These are phyloP conservation scores for Ophiostoma novo-ulmi DNA, from an alignment of 2,329 filamentous ascomycete genomes.

Conservation along the genomic window DNA sequence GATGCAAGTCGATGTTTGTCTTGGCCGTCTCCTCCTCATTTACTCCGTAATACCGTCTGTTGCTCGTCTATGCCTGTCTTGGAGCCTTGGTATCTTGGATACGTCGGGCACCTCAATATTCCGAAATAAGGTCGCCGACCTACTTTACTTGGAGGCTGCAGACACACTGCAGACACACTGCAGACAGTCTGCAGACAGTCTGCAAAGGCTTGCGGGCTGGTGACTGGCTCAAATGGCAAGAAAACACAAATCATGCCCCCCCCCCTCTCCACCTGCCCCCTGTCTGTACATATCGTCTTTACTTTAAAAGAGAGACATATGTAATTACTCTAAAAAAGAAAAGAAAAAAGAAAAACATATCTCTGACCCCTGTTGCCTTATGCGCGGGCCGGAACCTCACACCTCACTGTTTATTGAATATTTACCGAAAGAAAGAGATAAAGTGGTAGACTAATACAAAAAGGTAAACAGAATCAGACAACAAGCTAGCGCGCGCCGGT, in stretches of 20 bases:
- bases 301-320: neutral
- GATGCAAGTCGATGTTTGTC: neutral
- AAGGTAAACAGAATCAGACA: neutral
- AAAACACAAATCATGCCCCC: neutral
- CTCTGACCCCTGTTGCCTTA: constrained; percentile 4
- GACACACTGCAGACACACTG: neutral
- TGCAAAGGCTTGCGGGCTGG: neutral
- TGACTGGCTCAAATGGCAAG: neutral
- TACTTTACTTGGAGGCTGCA: constrained; percentile 15
- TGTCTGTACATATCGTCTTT: neutral
- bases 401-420: neutral
- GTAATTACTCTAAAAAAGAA: neutral
- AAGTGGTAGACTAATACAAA: neutral
- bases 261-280: constrained; percentile 9
- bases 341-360: neutral
- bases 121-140: constrained; percentile 25
- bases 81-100: constrained; percentile 2
- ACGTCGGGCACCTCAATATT: constrained; percentile 9
- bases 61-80: constrained; percentile 1
- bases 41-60: neutral
- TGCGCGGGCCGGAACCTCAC: constrained; percentile 14
- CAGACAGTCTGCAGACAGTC: neutral
- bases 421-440: neutral
- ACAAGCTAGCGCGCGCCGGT: neutral
- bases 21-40: neutral